phyloP scores from a whole-genome alignment of 2,329 filamentous ascomycete species.

The Epichloe hybrida region DNA sequence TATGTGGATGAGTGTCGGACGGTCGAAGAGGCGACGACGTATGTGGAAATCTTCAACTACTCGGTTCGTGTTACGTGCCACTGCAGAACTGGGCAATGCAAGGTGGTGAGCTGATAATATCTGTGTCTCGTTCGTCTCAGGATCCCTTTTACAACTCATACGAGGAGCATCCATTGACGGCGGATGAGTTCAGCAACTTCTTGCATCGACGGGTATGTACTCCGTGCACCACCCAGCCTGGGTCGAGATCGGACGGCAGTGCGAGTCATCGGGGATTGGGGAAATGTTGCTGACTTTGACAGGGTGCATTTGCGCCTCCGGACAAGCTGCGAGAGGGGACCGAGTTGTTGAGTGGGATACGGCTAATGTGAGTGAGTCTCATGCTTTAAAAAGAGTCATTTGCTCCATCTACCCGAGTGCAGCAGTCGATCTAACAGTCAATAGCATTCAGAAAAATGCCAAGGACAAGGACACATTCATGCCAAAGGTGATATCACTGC shows the following conservation, averaged over 20 bases:
- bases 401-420: background rate
- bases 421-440: background rate
- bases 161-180: constrained; percentile 37
- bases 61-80: constrained; percentile 27
- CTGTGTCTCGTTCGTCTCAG: constrained; percentile 16
- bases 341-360: constrained; percentile 35
- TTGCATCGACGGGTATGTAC: constrained; percentile 32
- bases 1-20: constrained; percentile 34
- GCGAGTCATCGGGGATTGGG: background rate
- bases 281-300: background rate
- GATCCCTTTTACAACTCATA: constrained; percentile 33
- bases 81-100: background rate
- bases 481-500: constrained; percentile 39
- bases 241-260: background rate
- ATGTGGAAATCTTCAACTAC: constrained; percentile 46
- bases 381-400: background rate
- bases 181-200: constrained; percentile 46
- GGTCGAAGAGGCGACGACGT: constrained; percentile 39
- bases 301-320: constrained; percentile 41
- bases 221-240: background rate
- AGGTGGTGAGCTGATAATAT: too few relatives aligned
- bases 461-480: constrained; percentile 44
- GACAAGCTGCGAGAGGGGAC: constrained; percentile 27
- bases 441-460: constrained; percentile 42
- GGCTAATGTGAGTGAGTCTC: constrained; percentile 35